phyloP scores from a whole-genome alignment of 2,329 filamentous ascomycete species.

The Claviceps sp. region DNA sequence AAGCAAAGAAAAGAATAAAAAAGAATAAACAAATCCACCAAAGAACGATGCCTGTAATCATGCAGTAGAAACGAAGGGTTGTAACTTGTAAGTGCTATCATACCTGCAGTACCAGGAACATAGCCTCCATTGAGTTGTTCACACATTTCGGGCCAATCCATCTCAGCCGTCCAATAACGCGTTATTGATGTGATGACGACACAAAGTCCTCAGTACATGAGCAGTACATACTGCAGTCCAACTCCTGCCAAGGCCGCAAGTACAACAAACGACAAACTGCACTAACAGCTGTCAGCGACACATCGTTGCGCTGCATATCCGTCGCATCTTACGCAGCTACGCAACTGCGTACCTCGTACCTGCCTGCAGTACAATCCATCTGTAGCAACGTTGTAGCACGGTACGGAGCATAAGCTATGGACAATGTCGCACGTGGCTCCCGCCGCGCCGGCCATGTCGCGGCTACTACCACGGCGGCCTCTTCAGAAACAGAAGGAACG shows the following conservation, averaged over 20 bases:
- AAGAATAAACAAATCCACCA: neutral
- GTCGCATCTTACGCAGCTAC: no score
- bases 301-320: neutral
- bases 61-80: neutral
- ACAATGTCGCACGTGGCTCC: conserved; percentile 16
- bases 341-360: neutral
- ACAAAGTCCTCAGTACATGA: neutral
- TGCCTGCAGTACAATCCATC: neutral
- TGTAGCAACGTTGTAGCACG: neutral
- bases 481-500: neutral
- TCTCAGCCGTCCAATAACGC: neutral
- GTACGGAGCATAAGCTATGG: conserved; percentile 10
- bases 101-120: neutral
- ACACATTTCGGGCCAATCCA: neutral
- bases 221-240: neutral
- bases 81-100: neutral
- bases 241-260: neutral
- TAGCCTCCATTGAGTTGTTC: neutral
- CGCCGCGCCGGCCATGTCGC: conserved; percentile 18
- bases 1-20: no score
- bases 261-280: neutral
- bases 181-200: neutral
- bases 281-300: neutral
- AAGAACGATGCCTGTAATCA: neutral
- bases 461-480: conserved; percentile 5